Percentiles rank a stretch among this genome's conserved stretches.
These are phyloP conservation scores for Begonia masoniana DNA, from an alignment of 306 rosid species.

Conservation along the genomic window DNA sequence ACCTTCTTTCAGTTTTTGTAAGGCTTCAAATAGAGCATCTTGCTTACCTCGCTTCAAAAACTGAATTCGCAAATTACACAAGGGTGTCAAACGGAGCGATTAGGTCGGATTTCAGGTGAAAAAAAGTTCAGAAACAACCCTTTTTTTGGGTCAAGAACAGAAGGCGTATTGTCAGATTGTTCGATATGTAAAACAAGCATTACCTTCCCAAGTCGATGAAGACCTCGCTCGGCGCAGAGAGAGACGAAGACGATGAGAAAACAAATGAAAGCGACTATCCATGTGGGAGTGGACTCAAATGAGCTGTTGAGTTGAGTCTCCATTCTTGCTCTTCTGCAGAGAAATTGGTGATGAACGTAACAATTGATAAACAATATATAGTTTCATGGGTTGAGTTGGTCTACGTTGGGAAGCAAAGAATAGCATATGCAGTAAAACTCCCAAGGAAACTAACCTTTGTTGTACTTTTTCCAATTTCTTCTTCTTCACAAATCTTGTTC, in stretches of 20 bases:
- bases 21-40: constrained; percentile 38
- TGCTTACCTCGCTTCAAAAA: constrained; percentile 18
- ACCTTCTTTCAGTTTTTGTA: constrained; percentile 75
- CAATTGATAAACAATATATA: no score
- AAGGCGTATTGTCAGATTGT: background rate
- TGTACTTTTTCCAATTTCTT: no score
- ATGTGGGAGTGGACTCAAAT: constrained; percentile 75
- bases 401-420: no score
- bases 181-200: background rate
- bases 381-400: no score
- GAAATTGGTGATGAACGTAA: no score
- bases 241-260: constrained; percentile 67
- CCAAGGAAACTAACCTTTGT: no score
- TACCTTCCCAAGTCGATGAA: constrained; percentile 77
- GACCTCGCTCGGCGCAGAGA: constrained; percentile 50
- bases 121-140: no score
- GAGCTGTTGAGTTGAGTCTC: constrained; percentile 18
- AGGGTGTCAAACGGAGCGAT: background rate
- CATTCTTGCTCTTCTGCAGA: background rate
- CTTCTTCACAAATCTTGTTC: no score
- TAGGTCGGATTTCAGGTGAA: background rate
- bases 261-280: constrained; percentile 81
- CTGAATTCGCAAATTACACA: constrained; percentile 23
- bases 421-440: no score
- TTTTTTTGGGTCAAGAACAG: no score